Conservation (phyloP, 2,329 filamentous ascomycete genomes). For the Gaeumannomyces tritici region DNA sequence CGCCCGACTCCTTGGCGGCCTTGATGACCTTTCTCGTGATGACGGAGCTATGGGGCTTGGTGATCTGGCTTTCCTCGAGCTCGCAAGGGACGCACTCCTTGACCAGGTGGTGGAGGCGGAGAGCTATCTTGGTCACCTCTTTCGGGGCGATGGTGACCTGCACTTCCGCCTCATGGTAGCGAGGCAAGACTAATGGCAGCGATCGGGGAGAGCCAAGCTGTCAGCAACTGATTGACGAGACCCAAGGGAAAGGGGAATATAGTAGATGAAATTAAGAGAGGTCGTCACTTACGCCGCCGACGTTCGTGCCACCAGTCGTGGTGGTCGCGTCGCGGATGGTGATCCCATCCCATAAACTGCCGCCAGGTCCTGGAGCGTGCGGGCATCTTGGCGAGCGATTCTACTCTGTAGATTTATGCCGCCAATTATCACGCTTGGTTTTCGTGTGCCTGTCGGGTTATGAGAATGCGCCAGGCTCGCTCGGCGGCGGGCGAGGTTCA, state of each 20-base stretch:
- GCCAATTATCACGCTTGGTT: too few relatives aligned
- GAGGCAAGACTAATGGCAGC: slow-evolving; percentile 51
- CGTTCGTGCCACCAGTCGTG: slow-evolving; percentile 21
- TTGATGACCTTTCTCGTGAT: slow-evolving; percentile 72
- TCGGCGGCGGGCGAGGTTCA: too few relatives aligned
- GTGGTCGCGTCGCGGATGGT: slow-evolving; percentile 13
- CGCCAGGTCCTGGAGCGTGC: slow-evolving; percentile 9
- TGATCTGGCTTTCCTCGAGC: slow-evolving; percentile 66
- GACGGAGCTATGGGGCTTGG: slow-evolving; percentile 71
- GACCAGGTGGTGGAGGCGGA: slow-evolving; percentile 84
- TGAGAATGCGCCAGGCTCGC: too few relatives aligned
- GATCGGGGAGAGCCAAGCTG: background rate
- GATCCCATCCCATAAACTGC: slow-evolving; percentile 21
- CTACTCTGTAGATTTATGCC: background rate
- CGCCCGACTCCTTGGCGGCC: slow-evolving; percentile 75
- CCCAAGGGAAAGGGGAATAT: background rate
- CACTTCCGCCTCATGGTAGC: slow-evolving; percentile 45
- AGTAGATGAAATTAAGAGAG: background rate
- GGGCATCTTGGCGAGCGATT: slow-evolving; percentile 1
- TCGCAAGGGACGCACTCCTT: slow-evolving; percentile 88
- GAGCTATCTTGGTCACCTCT: slow-evolving; percentile 80
- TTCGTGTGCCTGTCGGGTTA: too few relatives aligned
- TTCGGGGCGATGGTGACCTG: slow-evolving; percentile 61
- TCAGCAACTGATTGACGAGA: background rate
- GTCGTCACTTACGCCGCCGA: slow-evolving; percentile 15